Base-by-base conservation (phyloP, 2,329 filamentous ascomycete genomes). In the Periconia digitata region DNA sequence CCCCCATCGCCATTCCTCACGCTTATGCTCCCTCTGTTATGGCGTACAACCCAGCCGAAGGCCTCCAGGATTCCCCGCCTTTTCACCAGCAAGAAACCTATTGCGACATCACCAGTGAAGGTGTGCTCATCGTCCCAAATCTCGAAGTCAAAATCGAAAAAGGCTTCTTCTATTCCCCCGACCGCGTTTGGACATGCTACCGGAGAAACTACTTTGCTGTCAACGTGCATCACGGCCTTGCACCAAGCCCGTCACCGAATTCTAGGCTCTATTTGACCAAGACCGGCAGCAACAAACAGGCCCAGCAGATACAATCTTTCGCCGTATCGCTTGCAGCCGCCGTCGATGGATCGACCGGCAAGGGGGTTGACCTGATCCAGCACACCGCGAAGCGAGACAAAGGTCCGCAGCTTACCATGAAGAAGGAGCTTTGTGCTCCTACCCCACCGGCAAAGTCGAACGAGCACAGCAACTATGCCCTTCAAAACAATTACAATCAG, bases 361-460 rank as follows among this genome's bases (percentile, higher is more conserved):
- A 95, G 70, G 79, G 76, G 43, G 90, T 95, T 51, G 89, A 94
- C 55, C 78, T 96, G 13, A 87, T 96, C 3, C 90, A 95, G 69
- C 90, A 96, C 68, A 95, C 91, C 0, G 90, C 91, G 0, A 96
- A 96, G 72, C 81, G 91, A 56, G 91, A 96, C 76, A 92, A 92
- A 66, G 90, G 90, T 0, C 90, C 90, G 1, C 87, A 91, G 50
- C 80, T 81, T 47, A 83, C 87, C 40, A 83, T 84, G 62, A 86
- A 85, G 53, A 90, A 91, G 4, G 83, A 85, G 29, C 81, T 84
- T 35, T 77, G 95, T 22, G 77, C 82, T 12, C 86, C 90, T 5
- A 84, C 82, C 44, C 83, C 83, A 15, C 79, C 79, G n/a, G 79
- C 80, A 13, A 72, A 74, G 41, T 63, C 63, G 23, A 69, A 70